A percentile compares a stretch with the other conserved stretches of the same genome.
Conservation (phyloP, 805 yeast genomes). For the Debaryomyces maramus region DNA sequence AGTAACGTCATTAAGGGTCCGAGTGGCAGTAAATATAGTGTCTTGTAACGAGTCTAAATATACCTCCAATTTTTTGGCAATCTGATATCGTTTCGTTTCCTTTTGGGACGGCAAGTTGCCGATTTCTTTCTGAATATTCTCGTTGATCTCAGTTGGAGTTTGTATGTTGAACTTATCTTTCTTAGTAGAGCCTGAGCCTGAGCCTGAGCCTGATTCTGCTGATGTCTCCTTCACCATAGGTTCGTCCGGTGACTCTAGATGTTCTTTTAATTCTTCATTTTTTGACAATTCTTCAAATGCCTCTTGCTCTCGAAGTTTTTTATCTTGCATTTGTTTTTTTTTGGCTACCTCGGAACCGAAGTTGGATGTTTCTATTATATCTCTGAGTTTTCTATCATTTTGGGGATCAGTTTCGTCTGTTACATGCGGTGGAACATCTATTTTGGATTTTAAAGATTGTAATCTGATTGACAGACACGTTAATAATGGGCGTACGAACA, state of each 20-base stretch:
- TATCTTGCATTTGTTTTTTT: constrained; percentile 3
- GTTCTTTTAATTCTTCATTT: neutral
- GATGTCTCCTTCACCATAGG: constrained; percentile 32
- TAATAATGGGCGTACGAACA: no score
- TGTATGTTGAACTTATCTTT: neutral
- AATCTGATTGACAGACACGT: no score
- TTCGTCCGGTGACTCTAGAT: constrained; percentile 22
- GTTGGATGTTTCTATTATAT: constrained; percentile 38
- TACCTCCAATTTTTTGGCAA: constrained; percentile 41
- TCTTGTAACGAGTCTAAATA: constrained; percentile 57
- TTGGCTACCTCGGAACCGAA: constrained; percentile 19
- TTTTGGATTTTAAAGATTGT: no score
- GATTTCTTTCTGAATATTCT: constrained; percentile 20
- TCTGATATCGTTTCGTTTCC: constrained; percentile 39
- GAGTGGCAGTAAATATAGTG: constrained; percentile 58
- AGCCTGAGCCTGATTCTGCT: constrained; percentile 33
- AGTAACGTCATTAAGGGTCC: constrained; percentile 82
- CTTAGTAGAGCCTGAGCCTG: constrained; percentile 1
- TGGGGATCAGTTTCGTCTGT: neutral
- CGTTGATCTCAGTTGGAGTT: constrained; percentile 1
- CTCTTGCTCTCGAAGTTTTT: neutral
- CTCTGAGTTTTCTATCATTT: constrained; percentile 29
- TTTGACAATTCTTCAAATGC: neutral
- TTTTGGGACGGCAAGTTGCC: constrained; percentile 47
- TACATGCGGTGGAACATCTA: no score